Percentiles rank a stretch among this genome's conserved stretches.
These are phyloP conservation scores for Periglandula ipomoeae DNA, from an alignment of 2,329 filamentous ascomycete genomes.

Conservation along the genomic window DNA sequence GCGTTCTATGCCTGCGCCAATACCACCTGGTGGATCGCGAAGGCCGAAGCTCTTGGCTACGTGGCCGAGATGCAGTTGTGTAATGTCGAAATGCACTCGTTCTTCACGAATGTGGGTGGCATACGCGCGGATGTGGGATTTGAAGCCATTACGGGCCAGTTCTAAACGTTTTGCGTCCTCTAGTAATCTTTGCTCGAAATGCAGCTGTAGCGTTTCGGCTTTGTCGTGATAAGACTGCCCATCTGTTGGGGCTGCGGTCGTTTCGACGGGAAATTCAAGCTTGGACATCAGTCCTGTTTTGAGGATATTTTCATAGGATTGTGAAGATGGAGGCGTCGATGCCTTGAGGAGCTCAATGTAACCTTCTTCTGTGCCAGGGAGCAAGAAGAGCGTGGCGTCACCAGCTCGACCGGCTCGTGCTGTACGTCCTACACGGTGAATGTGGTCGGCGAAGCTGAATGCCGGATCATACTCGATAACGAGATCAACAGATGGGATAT, in stretches of 20 bases:
- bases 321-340: conserved; percentile 37
- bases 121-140: conserved; percentile 88
- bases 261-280: conserved; percentile 62
- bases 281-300: conserved; percentile 56
- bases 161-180: conserved; percentile 62
- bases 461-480: conserved; percentile 95
- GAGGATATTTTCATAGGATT: conserved; percentile 45
- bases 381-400: conserved; percentile 78
- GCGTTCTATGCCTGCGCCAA: conserved; percentile 50
- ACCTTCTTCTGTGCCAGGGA: conserved; percentile 84
- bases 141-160: conserved; percentile 74
- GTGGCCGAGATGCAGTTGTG: conserved; percentile 83
- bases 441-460: conserved; percentile 85
- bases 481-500: conserved; percentile 88
- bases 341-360: conserved; percentile 67
- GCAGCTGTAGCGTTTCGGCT: conserved; percentile 49
- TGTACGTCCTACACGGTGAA: conserved; percentile 90
- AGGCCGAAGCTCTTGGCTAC: conserved; percentile 88
- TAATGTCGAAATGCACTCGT: conserved; percentile 82
- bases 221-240: conserved; percentile 37
- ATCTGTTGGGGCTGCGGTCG: conserved; percentile 39
- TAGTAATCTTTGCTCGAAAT: conserved; percentile 50
- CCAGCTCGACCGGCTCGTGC: conserved; percentile 86
- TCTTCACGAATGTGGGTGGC: conserved; percentile 87
- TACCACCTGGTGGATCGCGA: conserved; percentile 78